These are phyloP conservation scores for Raffaelea ambrosiae DNA, from an alignment of 2,329 filamentous ascomycete genomes.

Conservation along the genomic window DNA sequence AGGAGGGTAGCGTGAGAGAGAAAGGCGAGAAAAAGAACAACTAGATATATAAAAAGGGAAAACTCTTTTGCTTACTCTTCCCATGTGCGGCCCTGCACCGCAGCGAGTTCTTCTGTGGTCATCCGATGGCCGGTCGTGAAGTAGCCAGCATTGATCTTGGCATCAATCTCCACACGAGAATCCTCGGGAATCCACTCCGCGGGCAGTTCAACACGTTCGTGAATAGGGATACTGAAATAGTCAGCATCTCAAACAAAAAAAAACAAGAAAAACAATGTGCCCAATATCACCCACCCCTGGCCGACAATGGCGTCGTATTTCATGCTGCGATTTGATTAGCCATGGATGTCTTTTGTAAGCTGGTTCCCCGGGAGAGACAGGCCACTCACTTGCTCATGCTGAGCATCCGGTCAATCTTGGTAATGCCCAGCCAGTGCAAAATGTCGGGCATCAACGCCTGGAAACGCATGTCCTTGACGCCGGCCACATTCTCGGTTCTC, in stretches of 20 bases:
- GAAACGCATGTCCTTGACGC: conserved; percentile 95
- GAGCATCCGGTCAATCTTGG: conserved; percentile 96
- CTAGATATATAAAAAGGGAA: neutral
- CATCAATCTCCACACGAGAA: conserved; percentile 96
- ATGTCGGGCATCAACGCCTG: conserved; percentile 98
- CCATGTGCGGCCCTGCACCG: conserved; percentile 86
- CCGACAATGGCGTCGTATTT: conserved; percentile 84
- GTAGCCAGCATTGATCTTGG: conserved; percentile 89
- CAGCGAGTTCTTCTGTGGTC: conserved; percentile 75
- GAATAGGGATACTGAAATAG: conserved; percentile 63
- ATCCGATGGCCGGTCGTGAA: conserved; percentile 86
- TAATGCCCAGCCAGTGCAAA: conserved; percentile 95
- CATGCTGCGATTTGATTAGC: conserved; percentile 47
- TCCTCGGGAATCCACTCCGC: conserved; percentile 91
- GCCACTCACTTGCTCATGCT: conserved; percentile 92
- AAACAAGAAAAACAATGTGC: neutral
- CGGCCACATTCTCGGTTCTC: conserved; percentile 95
- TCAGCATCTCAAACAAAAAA: neutral
- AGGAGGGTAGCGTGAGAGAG: too few relatives aligned
- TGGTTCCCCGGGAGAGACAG: too few relatives aligned
- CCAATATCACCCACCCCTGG: conserved; percentile 52
- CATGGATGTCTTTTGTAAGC: too few relatives aligned
- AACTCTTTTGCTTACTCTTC: conserved; percentile 53
- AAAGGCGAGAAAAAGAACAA: too few relatives aligned
- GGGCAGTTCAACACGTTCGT: conserved; percentile 84